Evolutionary conservation across 768 basidiomycete genomes (phyloP), one percentile per base, ranked within the genome.

Genomic region (Clitopilus hobsonii): DNA sequence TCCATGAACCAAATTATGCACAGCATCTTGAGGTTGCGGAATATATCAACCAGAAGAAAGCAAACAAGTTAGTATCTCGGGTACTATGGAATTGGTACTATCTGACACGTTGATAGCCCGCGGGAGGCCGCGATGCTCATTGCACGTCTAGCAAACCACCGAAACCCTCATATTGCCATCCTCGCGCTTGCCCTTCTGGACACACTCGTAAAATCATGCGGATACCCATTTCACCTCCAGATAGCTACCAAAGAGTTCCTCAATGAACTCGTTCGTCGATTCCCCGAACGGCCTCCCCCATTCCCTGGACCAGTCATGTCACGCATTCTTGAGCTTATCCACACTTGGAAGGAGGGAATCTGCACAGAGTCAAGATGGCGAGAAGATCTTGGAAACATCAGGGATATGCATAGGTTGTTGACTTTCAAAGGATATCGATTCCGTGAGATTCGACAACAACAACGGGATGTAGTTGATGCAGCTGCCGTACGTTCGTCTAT

Each of bases 161-260:
- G 94, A 54, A 95, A 96, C 63, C 91, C 91, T 0, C 95, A 97
- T 67, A 81, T 96, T 61, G 85, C 92, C 20, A 81, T 95, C 59
- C 85, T 98, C 26, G 85, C 93, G 2, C 81, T 98, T 10, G 75
- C 88, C 5, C 82, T 96, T 3, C 85, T 98, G 59, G 90, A 94
- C 69, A 94, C 91, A 13, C 86, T 99, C 50, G 89, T 98, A 45
- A 90, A 94, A 67, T 88, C 90, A 36, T 98, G 96, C 67, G 97
- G 97, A 69, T 99, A 99, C 72, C 87, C 96, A 0, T 89, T 99
- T 55, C 97, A 98, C 67, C 86, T 99, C 22, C 97, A 99, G 69
- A 90, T 98, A 62, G 79, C 89, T 16, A 98, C 96, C 38, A 98
- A 99, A 66, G 97, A 98, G 65, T 99, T 98, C 67, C 78, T 98